Conservation (phyloP, 768 basidiomycete genomes). For the Erythrobasidium yunnanense region DNA sequence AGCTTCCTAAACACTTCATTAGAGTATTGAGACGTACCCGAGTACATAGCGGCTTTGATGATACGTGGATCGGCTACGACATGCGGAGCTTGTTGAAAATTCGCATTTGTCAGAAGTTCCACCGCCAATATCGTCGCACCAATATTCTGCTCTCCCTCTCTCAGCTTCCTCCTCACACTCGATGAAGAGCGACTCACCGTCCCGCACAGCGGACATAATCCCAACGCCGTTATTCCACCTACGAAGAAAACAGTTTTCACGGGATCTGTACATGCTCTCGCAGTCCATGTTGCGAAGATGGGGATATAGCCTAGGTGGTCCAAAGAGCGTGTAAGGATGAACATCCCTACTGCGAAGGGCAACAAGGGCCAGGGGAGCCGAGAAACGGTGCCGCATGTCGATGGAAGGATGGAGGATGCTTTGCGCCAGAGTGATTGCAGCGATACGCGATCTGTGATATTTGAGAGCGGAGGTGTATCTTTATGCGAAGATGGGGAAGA, state of each 20-base stretch:
- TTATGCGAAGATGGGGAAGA: not conserved
- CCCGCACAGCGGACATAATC: conserved; percentile 50
- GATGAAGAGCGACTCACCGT: conserved; percentile 95
- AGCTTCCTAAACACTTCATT: not conserved
- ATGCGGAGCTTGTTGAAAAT: conserved; percentile 3
- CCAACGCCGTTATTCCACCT: conserved; percentile 49
- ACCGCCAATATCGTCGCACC: conserved; percentile 28
- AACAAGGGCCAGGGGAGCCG: conserved; percentile 69
- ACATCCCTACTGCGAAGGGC: conserved; percentile 87
- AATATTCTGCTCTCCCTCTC: too few species aligned
- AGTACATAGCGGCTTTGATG: conserved; percentile 21
- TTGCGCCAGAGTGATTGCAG: conserved; percentile 1
- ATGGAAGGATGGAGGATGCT: not conserved
- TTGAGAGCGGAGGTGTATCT: not conserved
- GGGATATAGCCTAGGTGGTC: conserved; percentile 75
- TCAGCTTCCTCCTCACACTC: too few species aligned
- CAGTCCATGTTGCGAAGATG: conserved; percentile 61
- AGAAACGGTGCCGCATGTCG: conserved; percentile 28
- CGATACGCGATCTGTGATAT: not conserved
- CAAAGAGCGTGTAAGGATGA: conserved; percentile 81
- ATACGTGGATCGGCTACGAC: conserved; percentile 20
- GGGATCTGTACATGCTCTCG: conserved; percentile 48
- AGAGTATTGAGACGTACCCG: conserved; percentile 1
- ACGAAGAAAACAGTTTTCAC: conserved; percentile 55
- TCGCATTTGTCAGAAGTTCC: conserved; percentile 5